A percentile compares a stretch with the other conserved stretches of the same genome.
Conservation (phyloP, 202 grass and related monocot genomes). For the Bolboschoenoplectus hybrid region DNA sequence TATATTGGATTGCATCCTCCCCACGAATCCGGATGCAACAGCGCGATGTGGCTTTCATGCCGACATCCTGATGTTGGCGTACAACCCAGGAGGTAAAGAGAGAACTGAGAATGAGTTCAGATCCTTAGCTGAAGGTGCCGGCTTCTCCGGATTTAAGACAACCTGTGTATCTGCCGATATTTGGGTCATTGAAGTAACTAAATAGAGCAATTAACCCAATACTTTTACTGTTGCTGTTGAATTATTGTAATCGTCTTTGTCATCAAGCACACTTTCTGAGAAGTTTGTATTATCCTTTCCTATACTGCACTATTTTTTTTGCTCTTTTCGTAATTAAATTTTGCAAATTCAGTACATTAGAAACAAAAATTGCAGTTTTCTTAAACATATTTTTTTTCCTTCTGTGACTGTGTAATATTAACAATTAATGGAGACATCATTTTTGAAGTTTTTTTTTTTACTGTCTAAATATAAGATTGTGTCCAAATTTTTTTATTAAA, state of each 20-base stretch:
- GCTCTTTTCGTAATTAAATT: not conserved
- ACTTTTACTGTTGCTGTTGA: not conserved
- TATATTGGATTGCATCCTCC: slow-evolving; percentile 61
- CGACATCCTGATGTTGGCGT: slow-evolving; percentile 75
- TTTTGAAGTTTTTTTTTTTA: too few relatives aligned
- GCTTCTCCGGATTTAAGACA: slow-evolving; percentile 49
- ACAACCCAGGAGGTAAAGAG: slow-evolving; percentile 76
- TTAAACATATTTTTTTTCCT: not conserved
- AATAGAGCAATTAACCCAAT: slow-evolving; percentile 44
- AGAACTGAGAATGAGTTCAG: slow-evolving; percentile 67
- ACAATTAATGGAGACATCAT: too few relatives aligned
- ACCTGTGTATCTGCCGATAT: slow-evolving; percentile 54
- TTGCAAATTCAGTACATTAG: not conserved
- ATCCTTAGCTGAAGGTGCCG: slow-evolving; percentile 53
- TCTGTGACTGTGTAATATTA: too few relatives aligned
- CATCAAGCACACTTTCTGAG: not conserved
- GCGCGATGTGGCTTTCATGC: slow-evolving; percentile 51
- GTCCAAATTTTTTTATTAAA: too few relatives aligned
- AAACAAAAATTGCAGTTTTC: not conserved
- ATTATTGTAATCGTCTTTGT: not conserved
- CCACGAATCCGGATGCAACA: slow-evolving; percentile 40
- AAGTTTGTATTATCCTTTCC: slow-evolving; percentile 10
- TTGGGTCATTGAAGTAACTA: slow-evolving; percentile 67
- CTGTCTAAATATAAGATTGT: too few relatives aligned
- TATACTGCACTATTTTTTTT: not conserved